Conservation (phyloP, 345 rosid genomes). For the Citrus mangshanensis region DNA sequence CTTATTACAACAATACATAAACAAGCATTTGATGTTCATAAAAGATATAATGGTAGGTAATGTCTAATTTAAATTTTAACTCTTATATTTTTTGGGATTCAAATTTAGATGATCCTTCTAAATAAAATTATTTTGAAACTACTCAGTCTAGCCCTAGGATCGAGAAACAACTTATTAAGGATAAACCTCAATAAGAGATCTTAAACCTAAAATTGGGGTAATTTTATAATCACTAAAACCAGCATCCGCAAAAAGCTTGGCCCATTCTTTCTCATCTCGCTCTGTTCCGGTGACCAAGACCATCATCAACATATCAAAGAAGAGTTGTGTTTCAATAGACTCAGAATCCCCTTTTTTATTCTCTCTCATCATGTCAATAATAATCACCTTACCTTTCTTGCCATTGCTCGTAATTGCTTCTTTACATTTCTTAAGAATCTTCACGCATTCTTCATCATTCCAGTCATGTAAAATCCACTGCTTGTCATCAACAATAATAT, state of each 20-base stretch:
- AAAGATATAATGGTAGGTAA: no score
- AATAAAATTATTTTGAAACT: no score
- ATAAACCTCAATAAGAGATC: slow-evolving; percentile 51
- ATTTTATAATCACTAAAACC: slow-evolving; percentile 40
- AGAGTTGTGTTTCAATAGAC: slow-evolving; percentile 32
- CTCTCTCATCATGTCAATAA: slow-evolving; percentile 6
- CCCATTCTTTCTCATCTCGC: slow-evolving; percentile 44
- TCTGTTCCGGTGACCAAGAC: slow-evolving; percentile 23
- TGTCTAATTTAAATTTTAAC: no score
- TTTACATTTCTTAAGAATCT: slow-evolving; percentile 1
- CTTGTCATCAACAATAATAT: background rate
- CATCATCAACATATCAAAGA: slow-evolving; percentile 41
- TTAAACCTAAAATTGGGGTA: slow-evolving; percentile 32
- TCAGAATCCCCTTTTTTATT: background rate
- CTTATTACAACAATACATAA: no score
- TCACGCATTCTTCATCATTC: background rate
- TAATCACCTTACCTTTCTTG: slow-evolving; percentile 16
- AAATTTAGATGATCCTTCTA: no score
- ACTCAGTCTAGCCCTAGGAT: no score
- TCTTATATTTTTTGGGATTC: no score
- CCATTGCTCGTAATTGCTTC: background rate
- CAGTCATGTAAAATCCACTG: slow-evolving; percentile 13
- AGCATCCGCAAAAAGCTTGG: slow-evolving; percentile 28
- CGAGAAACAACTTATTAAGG: slow-evolving; percentile 19
- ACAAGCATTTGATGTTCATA: no score